A percentile compares a stretch with the other conserved stretches of the same genome.
Conservation (phyloP, 176 grass and related monocot genomes). For the Tillandsia leiboldiana region DNA sequence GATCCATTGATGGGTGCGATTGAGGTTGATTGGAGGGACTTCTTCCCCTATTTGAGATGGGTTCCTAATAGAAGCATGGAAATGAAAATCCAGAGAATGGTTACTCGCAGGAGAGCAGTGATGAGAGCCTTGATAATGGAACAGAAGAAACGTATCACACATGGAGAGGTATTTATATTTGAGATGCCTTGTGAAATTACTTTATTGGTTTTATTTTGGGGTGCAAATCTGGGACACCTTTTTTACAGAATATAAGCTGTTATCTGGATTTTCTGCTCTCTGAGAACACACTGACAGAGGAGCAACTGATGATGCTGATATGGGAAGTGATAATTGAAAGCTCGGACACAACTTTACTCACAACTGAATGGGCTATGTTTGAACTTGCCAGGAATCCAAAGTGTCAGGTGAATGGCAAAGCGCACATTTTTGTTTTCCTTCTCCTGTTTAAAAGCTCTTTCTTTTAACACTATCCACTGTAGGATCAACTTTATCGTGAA, state of each 20-base stretch:
- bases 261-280: constrained; percentile 62
- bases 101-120: constrained; percentile 31
- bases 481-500: constrained; percentile 63
- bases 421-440: not conserved
- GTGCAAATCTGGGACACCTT: not conserved
- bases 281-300: constrained; percentile 52
- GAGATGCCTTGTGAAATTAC: not conserved
- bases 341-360: constrained; percentile 66
- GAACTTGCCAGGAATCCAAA: constrained; percentile 62
- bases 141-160: constrained; percentile 46
- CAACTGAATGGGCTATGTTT: constrained; percentile 86
- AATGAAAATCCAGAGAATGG: constrained; percentile 31
- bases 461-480: constrained; percentile 1
- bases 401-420: constrained; percentile 29
- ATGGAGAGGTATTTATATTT: constrained; percentile 40
- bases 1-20: constrained; percentile 84
- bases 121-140: constrained; percentile 49
- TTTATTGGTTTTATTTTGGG: not conserved
- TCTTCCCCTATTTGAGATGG: constrained; percentile 89
- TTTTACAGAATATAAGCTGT: constrained; percentile 37
- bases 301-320: constrained; percentile 44
- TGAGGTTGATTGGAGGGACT: constrained; percentile 92
- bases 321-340: constrained; percentile 73
- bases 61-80: constrained; percentile 73
- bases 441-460: not conserved